Conservation (phyloP, 441 rosid genomes). For the Mallotus japonicus region DNA sequence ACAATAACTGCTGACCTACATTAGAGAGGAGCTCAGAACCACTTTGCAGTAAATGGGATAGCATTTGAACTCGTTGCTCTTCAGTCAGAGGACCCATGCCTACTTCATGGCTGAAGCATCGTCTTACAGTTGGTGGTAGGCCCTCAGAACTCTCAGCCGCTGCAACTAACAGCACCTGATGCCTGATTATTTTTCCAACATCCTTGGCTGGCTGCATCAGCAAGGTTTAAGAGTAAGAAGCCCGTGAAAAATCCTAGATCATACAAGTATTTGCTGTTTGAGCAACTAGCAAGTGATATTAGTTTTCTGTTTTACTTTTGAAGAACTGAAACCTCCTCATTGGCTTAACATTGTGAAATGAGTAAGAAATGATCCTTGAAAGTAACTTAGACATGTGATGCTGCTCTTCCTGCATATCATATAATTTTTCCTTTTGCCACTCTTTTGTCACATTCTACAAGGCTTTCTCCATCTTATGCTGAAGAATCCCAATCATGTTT, state of each 20-base stretch:
- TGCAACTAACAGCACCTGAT: slow-evolving; percentile 75
- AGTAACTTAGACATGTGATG: neutral
- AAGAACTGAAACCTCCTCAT: slow-evolving; percentile 1
- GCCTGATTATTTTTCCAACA: slow-evolving; percentile 37
- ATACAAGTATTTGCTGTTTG: neutral
- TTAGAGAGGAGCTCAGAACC: slow-evolving; percentile 58
- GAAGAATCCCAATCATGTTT: neutral
- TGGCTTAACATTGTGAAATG: neutral
- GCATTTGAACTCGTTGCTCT: slow-evolving; percentile 79
- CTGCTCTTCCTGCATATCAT: neutral
- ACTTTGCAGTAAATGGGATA: slow-evolving; percentile 67
- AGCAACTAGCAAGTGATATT: slow-evolving; percentile 10
- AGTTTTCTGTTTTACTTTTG: neutral
- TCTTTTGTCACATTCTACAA: neutral
- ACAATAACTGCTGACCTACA: slow-evolving; percentile 46
- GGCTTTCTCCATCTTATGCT: neutral
- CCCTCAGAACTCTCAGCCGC: slow-evolving; percentile 88
- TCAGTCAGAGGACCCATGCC: slow-evolving; percentile 78
- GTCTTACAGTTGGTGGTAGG: slow-evolving; percentile 74
- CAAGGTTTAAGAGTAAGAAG: slow-evolving; percentile 21
- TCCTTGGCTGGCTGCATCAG: slow-evolving; percentile 42
- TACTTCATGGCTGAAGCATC: slow-evolving; percentile 98
- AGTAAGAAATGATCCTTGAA: neutral
- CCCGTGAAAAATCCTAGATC: slow-evolving; percentile 11
- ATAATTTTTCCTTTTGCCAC: neutral